Evolutionary conservation across 192 early-diverging fungal species (phyloP).

Genomic region (Chytriomyces sp.): DNA sequence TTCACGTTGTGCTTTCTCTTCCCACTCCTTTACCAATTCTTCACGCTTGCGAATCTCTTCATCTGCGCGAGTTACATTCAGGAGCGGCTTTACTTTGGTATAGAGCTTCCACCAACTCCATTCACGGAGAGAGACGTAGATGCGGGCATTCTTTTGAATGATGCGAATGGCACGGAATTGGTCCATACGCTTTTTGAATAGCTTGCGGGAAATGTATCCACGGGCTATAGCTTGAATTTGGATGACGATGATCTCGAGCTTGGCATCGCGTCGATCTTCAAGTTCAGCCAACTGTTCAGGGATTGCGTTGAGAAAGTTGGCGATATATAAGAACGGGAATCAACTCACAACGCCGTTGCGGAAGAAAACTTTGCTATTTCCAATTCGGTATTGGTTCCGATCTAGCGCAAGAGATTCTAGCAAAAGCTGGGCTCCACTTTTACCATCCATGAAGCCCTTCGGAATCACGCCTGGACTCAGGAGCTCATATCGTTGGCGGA

Average conservation of each 20-base stretch:
- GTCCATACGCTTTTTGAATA: constrained; percentile 65
- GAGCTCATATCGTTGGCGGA: constrained; percentile 92
- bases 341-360: constrained; percentile 75
- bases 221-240: constrained; percentile 87
- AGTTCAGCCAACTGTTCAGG: constrained; percentile 76
- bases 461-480: constrained; percentile 79
- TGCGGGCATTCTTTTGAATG: constrained; percentile 92
- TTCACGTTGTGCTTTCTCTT: constrained; percentile 63
- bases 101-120: constrained; percentile 98
- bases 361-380: constrained; percentile 96
- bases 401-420: constrained; percentile 79
- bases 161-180: constrained; percentile 87
- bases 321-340: constrained; percentile 1
- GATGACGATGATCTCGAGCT: constrained; percentile 80
- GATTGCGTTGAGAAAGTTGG: background rate
- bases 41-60: constrained; percentile 79
- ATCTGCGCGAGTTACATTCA: constrained; percentile 78
- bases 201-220: constrained; percentile 76
- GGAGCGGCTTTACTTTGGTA: constrained; percentile 85
- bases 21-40: constrained; percentile 70
- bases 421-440: constrained; percentile 78
- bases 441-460: constrained; percentile 86
- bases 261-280: constrained; percentile 86
- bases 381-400: constrained; percentile 80
- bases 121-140: constrained; percentile 85